Percentiles rank a stretch among this genome's conserved stretches.
phyloP scores from a whole-genome alignment of 129 eudicot species.

The Dittrichia graveolens region DNA sequence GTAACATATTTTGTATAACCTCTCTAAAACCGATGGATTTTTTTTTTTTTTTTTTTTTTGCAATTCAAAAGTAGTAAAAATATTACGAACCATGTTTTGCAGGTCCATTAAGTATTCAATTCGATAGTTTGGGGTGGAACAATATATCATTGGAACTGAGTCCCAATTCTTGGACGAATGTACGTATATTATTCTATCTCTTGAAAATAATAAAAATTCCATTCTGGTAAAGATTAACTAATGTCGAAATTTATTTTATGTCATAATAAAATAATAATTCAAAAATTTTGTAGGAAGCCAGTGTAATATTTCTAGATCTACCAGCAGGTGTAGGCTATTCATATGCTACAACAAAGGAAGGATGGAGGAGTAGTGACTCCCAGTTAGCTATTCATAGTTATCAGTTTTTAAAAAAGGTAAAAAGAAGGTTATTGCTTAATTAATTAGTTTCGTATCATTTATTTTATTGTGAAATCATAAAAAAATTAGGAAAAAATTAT shows the following conservation, averaged over 20 bases:
- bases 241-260: neutral
- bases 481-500: too few species aligned
- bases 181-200: neutral
- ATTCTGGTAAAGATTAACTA: too few species aligned
- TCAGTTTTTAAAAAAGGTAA: slow-evolving; percentile 38
- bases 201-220: too few species aligned
- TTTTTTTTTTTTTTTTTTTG: too few species aligned
- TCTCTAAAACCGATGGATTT: too few species aligned
- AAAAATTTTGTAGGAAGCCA: slow-evolving; percentile 31
- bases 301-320: slow-evolving; percentile 39
- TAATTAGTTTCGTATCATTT: neutral
- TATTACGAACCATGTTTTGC: neutral
- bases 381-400: slow-evolving; percentile 28
- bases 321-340: slow-evolving; percentile 42
- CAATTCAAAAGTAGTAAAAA: too few species aligned
- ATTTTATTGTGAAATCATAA: neutral
- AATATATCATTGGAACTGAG: slow-evolving; percentile 21
- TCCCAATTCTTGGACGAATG: slow-evolving; percentile 34
- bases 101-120: slow-evolving; percentile 18
- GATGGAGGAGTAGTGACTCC: slow-evolving; percentile 28
- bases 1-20: too few species aligned
- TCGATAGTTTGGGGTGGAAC: neutral
- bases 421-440: too few species aligned
- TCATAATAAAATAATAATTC: neutral
- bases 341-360: slow-evolving; percentile 25